phyloP scores from a whole-genome alignment of 1,139 yeast species.

The Casaregolazyma suthepensis region DNA sequence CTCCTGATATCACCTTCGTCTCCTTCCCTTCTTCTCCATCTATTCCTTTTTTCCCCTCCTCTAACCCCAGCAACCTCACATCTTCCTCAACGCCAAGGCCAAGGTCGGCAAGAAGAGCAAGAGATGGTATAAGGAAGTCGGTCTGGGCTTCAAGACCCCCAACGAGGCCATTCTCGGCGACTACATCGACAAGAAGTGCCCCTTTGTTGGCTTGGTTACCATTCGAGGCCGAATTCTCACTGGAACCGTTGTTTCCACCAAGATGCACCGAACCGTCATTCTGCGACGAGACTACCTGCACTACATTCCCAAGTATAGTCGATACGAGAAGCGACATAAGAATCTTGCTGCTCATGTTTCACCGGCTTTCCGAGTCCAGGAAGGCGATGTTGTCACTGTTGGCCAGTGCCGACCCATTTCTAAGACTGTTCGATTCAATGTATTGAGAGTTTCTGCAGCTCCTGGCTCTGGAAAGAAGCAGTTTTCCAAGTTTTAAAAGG shows the following conservation, averaged over 20 bases:
- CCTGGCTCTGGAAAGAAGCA: conserved; percentile 81
- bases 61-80: conserved; percentile 87
- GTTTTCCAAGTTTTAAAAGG: conserved; percentile 88
- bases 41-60: background rate
- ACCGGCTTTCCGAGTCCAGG: conserved; percentile 99
- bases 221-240: conserved; percentile 99
- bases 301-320: conserved; percentile 99
- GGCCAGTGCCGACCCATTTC: conserved; percentile 99
- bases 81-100: conserved; percentile 99
- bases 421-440: conserved; percentile 99
- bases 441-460: conserved; percentile 89
- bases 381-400: conserved; percentile 98
- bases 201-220: conserved; percentile 93
- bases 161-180: conserved; percentile 96
- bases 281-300: conserved; percentile 99
- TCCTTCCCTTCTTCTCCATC: background rate
- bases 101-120: conserved; percentile 98
- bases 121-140: conserved; percentile 99
- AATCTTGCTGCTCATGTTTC: conserved; percentile 99
- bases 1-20: background rate
- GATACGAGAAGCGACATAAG: conserved; percentile 99
- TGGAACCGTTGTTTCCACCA: conserved; percentile 95
- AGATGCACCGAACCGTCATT: conserved; percentile 99
- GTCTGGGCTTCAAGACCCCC: conserved; percentile 99
- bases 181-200: conserved; percentile 99